These are phyloP conservation scores for Leishmania major DNA, from an alignment of 208 protist genomes.

Conservation along the genomic window DNA sequence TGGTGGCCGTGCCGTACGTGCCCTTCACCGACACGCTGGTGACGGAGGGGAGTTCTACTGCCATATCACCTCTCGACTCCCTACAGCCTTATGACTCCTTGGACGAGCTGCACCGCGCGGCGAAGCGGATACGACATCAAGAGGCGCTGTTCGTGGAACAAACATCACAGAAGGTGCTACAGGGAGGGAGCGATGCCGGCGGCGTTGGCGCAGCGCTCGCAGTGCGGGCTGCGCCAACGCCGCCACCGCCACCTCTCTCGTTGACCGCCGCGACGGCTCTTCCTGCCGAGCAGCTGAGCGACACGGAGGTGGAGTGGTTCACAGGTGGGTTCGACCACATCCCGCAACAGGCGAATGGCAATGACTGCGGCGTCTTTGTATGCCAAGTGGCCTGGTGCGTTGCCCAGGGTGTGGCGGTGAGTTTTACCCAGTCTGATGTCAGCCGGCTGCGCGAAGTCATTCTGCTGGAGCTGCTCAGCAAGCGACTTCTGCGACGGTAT, in stretches of 20 bases:
- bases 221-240: neutral
- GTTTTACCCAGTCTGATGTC: slow-evolving; percentile 52
- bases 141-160: slow-evolving; percentile 17
- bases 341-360: slow-evolving; percentile 71
- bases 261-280: slow-evolving; percentile 13
- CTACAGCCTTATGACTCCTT: slow-evolving; percentile 25
- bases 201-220: neutral
- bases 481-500: slow-evolving; percentile 53
- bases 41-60: neutral
- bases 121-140: slow-evolving; percentile 31
- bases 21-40: neutral
- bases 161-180: neutral
- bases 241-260: neutral
- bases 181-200: neutral
- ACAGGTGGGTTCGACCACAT: slow-evolving; percentile 40
- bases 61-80: slow-evolving; percentile 15
- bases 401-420: slow-evolving; percentile 54
- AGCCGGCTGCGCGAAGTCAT: slow-evolving; percentile 56
- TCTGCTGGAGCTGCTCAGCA: slow-evolving; percentile 56
- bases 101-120: slow-evolving; percentile 19
- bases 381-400: slow-evolving; percentile 75
- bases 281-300: slow-evolving; percentile 20
- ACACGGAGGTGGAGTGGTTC: slow-evolving; percentile 43
- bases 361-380: slow-evolving; percentile 89
- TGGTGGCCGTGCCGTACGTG: neutral